Evolutionary conservation across 352 stramenopile species (phyloP), one percentile per base, ranked within the genome.

Genomic region (Pythium insidiosum): DNA sequence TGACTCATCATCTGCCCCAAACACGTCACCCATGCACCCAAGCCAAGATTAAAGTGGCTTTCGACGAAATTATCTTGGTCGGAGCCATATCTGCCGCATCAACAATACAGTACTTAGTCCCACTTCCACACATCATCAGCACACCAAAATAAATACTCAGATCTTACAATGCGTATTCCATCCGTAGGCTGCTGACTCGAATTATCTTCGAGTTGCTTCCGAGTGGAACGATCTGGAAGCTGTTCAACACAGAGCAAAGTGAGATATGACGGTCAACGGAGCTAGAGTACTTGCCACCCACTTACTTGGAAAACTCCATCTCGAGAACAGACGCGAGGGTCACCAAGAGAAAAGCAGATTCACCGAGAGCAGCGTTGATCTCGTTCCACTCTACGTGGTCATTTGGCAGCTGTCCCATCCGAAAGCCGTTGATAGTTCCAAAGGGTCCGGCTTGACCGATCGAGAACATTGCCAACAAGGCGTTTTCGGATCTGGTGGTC

Each of bases 201-300:
- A 90, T 78, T 15, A 95, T 69, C 45, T 95, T 95, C 24, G 82
- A 94, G 18, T 87, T 87, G 50, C 76, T 95, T 0, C 86, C 86
- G 6, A 95, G 55, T 3, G 81, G 79, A 11, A 96, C 66, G 37
- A 96, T 75, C 56, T 88, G 85, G 49, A 89, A 93, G 51, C 80
- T 89, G 25, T 6, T 11, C 35, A 13, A 42, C 59, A 43, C 38
- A 22, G 20, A 10, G 34, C 9, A 43, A 15, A 13, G 13, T 7
- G 11, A 25, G 23, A 36, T 9, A 35, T 28, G 24, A 43, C 4
- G 47, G 11, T 22, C 30, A 39, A 48, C 56, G n/a, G n/a, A n/a
- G n/a, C n/a, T n/a, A n/a, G n/a, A n/a, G n/a, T n/a, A n/a, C n/a
- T n/a, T n/a, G n/a, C n/a, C n/a, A n/a, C 29, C 18, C 1, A 70